These are phyloP conservation scores for Zygoascus ofunaensis DNA, from an alignment of 805 yeast species.

Conservation along the genomic window DNA sequence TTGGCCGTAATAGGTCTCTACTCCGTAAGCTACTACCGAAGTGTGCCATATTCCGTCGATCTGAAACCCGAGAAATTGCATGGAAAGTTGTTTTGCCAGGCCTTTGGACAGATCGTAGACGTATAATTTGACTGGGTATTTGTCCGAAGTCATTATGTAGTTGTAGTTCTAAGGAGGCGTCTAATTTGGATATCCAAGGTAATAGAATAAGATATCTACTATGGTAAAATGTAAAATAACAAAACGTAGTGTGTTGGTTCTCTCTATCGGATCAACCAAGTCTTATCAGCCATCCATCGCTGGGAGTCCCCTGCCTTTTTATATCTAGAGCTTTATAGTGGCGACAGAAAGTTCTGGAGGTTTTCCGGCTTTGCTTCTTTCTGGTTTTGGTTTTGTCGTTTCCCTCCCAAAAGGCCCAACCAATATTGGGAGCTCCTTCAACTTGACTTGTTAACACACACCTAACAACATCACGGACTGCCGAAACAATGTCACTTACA, in stretches of 20 bases:
- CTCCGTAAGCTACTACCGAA: constrained; percentile 40
- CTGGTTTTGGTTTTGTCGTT: background rate
- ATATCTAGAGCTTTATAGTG: no score
- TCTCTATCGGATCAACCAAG: no score
- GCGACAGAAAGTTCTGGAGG: no score
- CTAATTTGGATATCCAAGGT: no score
- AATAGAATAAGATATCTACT: no score
- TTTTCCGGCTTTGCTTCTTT: no score
- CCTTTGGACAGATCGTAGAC: constrained; percentile 60
- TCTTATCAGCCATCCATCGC: no score
- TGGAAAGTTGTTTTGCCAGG: constrained; percentile 44
- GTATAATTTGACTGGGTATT: constrained; percentile 40
- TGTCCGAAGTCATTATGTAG: background rate
- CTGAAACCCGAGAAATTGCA: constrained; percentile 41
- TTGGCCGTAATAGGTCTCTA: constrained; percentile 50
- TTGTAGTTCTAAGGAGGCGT: no score
- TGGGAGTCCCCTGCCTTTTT: no score
- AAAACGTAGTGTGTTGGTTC: no score
- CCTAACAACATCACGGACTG: background rate
- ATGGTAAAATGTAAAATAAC: no score
- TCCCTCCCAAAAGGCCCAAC: background rate
- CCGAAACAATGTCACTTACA: constrained; percentile 45
- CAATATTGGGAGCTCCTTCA: constrained; percentile 1
- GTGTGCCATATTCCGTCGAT: constrained; percentile 65
- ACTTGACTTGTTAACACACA: background rate